Percentiles rank a stretch among this genome's conserved stretches.
phyloP scores from a whole-genome alignment of 257 asterid genomes.

The Verbena officinalis region DNA sequence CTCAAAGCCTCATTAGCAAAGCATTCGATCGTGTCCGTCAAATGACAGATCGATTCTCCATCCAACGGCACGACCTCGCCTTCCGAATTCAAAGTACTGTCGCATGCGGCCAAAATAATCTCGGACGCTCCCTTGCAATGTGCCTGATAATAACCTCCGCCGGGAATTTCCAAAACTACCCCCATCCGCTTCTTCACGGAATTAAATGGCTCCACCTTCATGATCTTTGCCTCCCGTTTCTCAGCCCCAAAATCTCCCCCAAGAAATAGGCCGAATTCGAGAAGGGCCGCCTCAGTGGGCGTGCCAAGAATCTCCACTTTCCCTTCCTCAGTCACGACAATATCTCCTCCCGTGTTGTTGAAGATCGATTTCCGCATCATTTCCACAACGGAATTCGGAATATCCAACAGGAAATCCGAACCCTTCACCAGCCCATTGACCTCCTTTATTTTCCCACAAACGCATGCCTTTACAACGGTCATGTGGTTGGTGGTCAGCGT shows the following conservation, averaged over 20 bases:
- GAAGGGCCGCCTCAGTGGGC: constrained; percentile 84
- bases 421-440: constrained; percentile 39
- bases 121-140: constrained; percentile 93
- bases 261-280: constrained; percentile 77
- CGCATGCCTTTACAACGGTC: constrained; percentile 80
- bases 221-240: constrained; percentile 50
- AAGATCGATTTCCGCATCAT: constrained; percentile 66
- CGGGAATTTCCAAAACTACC: constrained; percentile 72
- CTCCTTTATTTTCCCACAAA: constrained; percentile 57
- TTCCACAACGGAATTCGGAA: constrained; percentile 51
- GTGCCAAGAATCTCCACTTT: constrained; percentile 76
- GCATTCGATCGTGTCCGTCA: constrained; percentile 63
- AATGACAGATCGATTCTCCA: constrained; percentile 37
- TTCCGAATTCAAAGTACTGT: constrained; percentile 51
- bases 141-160: constrained; percentile 60
- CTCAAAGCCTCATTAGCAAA: constrained; percentile 86
- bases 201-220: constrained; percentile 89
- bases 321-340: constrained; percentile 54
- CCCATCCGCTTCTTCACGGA: constrained; percentile 88
- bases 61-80: constrained; percentile 68
- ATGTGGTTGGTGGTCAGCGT: constrained; percentile 86
- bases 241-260: constrained; percentile 76
- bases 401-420: constrained; percentile 51
- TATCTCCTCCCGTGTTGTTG: constrained; percentile 88
- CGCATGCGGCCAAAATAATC: constrained; percentile 80